Base-by-base conservation (phyloP, 352 stramenopile species). In the Pythium rishiriense region DNA sequence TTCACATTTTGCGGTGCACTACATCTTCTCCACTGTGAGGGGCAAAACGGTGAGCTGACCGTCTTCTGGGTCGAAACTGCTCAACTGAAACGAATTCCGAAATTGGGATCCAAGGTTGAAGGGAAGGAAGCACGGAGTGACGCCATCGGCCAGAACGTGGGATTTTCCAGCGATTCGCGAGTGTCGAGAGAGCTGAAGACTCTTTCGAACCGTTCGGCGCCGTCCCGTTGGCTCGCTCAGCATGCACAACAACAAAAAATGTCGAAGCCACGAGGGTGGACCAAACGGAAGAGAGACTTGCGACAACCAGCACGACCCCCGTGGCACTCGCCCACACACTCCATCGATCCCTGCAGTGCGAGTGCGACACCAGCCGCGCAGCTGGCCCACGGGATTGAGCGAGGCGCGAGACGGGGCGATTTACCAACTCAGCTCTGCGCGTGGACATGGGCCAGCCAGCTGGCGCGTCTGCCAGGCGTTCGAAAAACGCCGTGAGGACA, bases 41-140 rank as follows among this genome's bases (percentile, higher is more conserved):
- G 33, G 3, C 10, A 12, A 39, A 43, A n/a, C n/a, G 37, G 35
- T 42, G 35, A 42, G 15, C 9, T 42, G 0, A 42, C 48, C 48
- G 4, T 6, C 26, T 55, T 55, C 48, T 43, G 28, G 26, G 2
- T 42, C n/a, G 10, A 42, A 28, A 21, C 15, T 21, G 0, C 22
- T 14, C 7, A 21, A 17, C 53, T n/a, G 15, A 50, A 50, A 24
- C 49, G 24, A 29, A 24, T 49, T 39, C 26, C 29, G 42, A 51
- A 31, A 52, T 22, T 9, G 1, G 19, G 17, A 50, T 29, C 35
- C 50, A 14, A 24, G n/a, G 54, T 61, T 45, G 54, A 61, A 61
- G 39, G 54, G 42, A 52, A 52, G 42, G 54, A 61, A 22, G 41
- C 33, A 21, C 25, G 26, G 48, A 60, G 54, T 61, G 54, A 61